Base-by-base conservation (phyloP, 805 yeast genomes). In the Ogataea corticis region DNA sequence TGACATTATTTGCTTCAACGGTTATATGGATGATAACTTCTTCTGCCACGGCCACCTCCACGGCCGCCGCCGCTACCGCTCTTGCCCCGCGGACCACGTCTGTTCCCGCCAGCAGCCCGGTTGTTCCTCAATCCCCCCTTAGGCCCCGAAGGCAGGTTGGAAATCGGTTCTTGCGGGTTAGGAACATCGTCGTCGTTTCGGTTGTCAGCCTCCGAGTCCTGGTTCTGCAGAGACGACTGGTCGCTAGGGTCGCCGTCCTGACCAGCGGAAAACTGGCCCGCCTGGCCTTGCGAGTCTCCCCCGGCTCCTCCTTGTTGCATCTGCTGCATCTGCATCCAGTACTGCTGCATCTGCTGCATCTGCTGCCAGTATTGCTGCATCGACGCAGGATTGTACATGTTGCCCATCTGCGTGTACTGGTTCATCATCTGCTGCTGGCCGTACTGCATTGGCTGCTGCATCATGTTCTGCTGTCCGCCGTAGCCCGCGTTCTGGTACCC, bases 311-410 rank as follows among this genome's bases (percentile, higher is more conserved):
- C 50, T 44, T 57, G 64, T 46, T 60, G 63, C 58, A 54, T 54
- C 51, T 61, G 67, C 46, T 62, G 66, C 68, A 62, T 60, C 42
- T 61, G 65, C 59, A 62, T 49, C 64, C 64, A 58, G 50, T 57
- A 57, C 45, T 63, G 66, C 50, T 70, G 76, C 67, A 75, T 77
- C 55, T 76, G 81, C 57, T 81, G 85, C 61, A 74, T 70, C 71
- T 78, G 78, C 57, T 74, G 75, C 85, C 86, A 82, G 51, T 77
- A 78, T 53, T 75, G 79, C 31, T 59, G 62, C 67, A 77, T 79
- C 29, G 55, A 48, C 11, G 51, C 54, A 14, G 44, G 52, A 21
- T 44, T 43, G 38, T 54, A 50, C 52, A 50, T 52, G 12, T 68
- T 69, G 40, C 61, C 65, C 63, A 58, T 59, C 64, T 62, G 51